Evolutionary conservation across 345 rosid genomes (phyloP).

Genomic region (Triadica sebifera): DNA sequence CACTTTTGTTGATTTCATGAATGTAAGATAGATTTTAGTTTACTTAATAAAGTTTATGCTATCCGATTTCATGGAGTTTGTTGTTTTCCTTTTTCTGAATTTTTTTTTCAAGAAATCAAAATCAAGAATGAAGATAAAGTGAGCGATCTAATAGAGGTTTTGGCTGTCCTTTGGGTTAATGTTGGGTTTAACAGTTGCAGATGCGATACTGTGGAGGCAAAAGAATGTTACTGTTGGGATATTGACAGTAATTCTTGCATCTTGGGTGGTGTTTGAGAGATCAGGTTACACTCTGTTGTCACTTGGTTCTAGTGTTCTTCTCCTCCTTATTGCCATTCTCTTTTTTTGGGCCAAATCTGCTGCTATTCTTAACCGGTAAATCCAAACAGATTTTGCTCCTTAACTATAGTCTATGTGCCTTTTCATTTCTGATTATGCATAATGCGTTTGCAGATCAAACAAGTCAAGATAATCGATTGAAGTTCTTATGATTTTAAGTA

Average conservation of each 20-base stretch:
- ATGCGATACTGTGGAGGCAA: slow-evolving; percentile 84
- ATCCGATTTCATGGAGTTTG: background rate
- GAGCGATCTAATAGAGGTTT: background rate
- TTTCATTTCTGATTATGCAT: background rate
- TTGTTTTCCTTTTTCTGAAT: background rate
- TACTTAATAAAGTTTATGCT: background rate
- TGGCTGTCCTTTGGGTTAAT: background rate
- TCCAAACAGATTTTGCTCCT: slow-evolving; percentile 6
- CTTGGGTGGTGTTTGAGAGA: slow-evolving; percentile 86
- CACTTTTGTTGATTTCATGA: background rate
- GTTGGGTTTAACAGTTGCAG: slow-evolving; percentile 63
- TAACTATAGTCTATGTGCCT: slow-evolving; percentile 3
- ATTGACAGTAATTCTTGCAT: slow-evolving; percentile 61
- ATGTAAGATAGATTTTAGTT: background rate
- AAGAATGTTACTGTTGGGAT: slow-evolving; percentile 62
- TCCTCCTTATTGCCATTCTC: slow-evolving; percentile 71
- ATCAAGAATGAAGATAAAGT: background rate
- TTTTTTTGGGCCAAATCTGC: slow-evolving; percentile 99
- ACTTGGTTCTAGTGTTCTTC: slow-evolving; percentile 80
- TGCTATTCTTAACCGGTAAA: slow-evolving; percentile 77
- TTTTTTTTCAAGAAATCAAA: background rate
- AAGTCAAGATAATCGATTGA: background rate
- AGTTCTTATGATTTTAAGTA: background rate
- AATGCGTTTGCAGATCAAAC: background rate
- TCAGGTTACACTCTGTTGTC: slow-evolving; percentile 84